These are phyloP conservation scores for Coniosporium tulheliwenetii DNA, from an alignment of 2,329 filamentous ascomycete genomes.

Conservation along the genomic window DNA sequence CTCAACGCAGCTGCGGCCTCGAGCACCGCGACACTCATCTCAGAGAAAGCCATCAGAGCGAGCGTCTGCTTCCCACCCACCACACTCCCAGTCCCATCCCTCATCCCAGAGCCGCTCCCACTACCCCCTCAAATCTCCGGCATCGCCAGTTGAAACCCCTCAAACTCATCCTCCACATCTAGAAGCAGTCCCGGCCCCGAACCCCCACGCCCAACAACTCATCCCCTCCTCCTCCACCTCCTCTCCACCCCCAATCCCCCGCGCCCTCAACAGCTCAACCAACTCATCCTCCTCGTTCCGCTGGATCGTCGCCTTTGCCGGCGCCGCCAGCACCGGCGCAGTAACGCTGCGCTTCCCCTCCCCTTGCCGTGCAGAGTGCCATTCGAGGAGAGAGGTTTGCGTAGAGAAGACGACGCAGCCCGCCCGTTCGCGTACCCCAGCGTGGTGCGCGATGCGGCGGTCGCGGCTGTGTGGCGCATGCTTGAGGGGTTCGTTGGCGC, in stretches of 20 bases:
- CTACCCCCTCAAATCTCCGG: conserved; percentile 6
- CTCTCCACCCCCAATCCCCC: not conserved
- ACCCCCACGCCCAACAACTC: not conserved
- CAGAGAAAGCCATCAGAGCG: no score
- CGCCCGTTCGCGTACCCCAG: conserved; percentile 75
- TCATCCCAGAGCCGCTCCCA: no score
- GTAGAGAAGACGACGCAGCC: conserved; percentile 26
- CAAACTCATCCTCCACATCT: conserved; percentile 13
- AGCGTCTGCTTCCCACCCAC: no score
- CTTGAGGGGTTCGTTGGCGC: conserved; percentile 31
- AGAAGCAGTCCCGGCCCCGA: conserved; percentile 10
- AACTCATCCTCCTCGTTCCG: no score
- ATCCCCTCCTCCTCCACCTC: not conserved
- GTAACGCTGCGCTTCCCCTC: not conserved
- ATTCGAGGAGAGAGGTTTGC: conserved; percentile 7
- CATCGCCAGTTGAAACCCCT: conserved; percentile 16
- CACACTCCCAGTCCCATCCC: no score
- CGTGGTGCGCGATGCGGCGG: conserved; percentile 60
- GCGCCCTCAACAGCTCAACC: not conserved
- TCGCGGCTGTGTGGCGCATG: conserved; percentile 44
- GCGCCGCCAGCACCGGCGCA: not conserved
- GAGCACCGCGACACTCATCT: no score
- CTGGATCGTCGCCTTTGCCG: no score
- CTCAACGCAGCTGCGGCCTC: no score
- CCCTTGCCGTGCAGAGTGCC: not conserved